A percentile compares a stretch with the other conserved stretches of the same genome.
Evolutionary conservation across 495 filamentous ascomycete species (phyloP).

Genomic region (Tuber brumale): DNA sequence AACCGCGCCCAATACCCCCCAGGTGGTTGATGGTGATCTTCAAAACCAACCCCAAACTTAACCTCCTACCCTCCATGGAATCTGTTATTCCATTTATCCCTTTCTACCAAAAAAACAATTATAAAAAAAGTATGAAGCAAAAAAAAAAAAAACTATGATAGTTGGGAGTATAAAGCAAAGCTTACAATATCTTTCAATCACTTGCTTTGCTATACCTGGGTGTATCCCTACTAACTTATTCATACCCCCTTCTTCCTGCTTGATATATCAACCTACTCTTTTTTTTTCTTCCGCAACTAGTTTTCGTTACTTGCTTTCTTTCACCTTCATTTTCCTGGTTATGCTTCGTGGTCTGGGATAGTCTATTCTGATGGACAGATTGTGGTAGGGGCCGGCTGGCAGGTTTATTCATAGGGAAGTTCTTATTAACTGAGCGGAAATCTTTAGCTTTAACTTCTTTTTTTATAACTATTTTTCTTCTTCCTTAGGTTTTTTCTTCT

Average conservation of each 20-base stretch:
- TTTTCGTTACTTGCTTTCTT: slow-evolving; percentile 12
- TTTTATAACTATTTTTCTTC: not conserved
- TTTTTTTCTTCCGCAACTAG: slow-evolving; percentile 11
- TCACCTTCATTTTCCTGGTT: slow-evolving; percentile 11
- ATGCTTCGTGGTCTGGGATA: slow-evolving; percentile 14
- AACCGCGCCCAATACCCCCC: not conserved
- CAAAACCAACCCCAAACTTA: slow-evolving; percentile 1
- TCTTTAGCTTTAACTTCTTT: slow-evolving; percentile 1
- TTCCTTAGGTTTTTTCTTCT: not conserved
- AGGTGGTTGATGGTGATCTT: not conserved
- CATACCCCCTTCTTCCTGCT: slow-evolving; percentile 44
- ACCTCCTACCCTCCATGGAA: not conserved
- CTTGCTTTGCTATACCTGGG: not conserved
- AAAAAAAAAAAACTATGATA: not conserved
- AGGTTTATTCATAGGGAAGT: slow-evolving; percentile 9
- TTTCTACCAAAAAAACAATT: not conserved
- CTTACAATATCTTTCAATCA: slow-evolving; percentile 3
- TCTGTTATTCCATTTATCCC: not conserved
- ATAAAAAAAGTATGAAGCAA: not conserved
- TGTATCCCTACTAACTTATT: not conserved
- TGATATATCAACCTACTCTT: slow-evolving; percentile 75
- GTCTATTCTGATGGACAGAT: slow-evolving; percentile 8
- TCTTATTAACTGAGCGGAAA: slow-evolving; percentile 8
- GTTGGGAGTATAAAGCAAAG: not conserved
- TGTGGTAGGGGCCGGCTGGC: not conserved